Evolutionary conservation across 2,329 filamentous ascomycete genomes (phyloP), one percentile per base, ranked within the genome.

Genomic region (Harringtonia lauricola): DNA sequence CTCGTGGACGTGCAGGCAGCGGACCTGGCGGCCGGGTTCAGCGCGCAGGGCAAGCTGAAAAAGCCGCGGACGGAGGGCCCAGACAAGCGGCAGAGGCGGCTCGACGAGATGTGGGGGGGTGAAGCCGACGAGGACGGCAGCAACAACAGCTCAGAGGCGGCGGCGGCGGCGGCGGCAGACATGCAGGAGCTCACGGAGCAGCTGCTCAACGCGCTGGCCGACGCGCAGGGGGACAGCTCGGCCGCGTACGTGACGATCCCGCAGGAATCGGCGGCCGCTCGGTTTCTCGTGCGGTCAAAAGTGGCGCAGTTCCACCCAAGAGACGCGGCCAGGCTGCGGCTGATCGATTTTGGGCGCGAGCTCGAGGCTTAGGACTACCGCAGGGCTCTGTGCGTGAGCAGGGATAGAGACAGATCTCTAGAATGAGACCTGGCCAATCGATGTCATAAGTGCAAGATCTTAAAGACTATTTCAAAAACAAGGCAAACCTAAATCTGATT

Each of bases 221-320:
- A 74, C 44, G 69, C 73, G 0, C 67, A 64, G 30, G 75, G 73
- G 1, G 70, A 75, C 51, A 71, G 63, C 44, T 70, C 70, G 36
- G 68, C 71, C 15, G 68, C 74, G 1, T 83, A 81, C 54, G 68
- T 83, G 39, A 64, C 65, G 39, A 61, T 82, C n/a, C 52, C 65
- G 15, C 68, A 71, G 45, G 79, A 83, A 54, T 76, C 77, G 37
- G 76, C 79, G 3, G 74, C 76, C 13, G 74, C 72, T 3, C 70
- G 79, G 49, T 82, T 82, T 52, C 62, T 83, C 19, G 74, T 82
- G 29, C 63, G 79, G 44, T 78, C 76, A 31, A 80, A 80, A 54
- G 77, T 80, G 34, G 79, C 79, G 3, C 72, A 78, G 52, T 81
- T 82, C 51, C 77, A 83, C 52, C 77, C 76, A 3, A 73, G 66